Base-by-base conservation (phyloP, 352 stramenopile genomes). In the Bremia lactucae region DNA sequence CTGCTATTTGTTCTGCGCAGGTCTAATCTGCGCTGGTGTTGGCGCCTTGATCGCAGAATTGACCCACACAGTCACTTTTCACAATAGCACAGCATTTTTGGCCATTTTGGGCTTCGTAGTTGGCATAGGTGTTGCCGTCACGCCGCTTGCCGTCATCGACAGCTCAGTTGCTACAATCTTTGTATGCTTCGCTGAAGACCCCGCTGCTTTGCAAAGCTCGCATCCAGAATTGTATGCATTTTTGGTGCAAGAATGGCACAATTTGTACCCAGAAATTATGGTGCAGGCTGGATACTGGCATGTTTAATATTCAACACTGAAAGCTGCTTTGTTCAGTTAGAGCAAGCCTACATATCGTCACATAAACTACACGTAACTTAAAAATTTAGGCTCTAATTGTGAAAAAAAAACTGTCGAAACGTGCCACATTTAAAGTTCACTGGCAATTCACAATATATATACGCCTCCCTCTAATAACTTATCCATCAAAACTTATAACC, bases 101-200 rank as follows among this genome's bases (percentile, higher is more conserved):
- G 75, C 68, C 6, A 70, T 91, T 16, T 48, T 97, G 34, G 88
- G 90, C 23, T 67, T 96, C n/a, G 56, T 96, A 20, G 65, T 96
- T 20, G 89, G 89, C 34, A 62, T 92, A 21, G 73, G 89, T 5
- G 63, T 97, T 10, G 80, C 86, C 14, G 72, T 83, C 35, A 96
- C 95, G 7, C 72, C 94, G 23, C 68, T 97, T 23, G 80, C 81
- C 34, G 88, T 97, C 23, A 88, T 98, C 20, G 80, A 93, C 55
- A 95, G 82, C 49, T 96, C 90, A 2, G 87, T 98, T 13, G 91
- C 94, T 31, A 97, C 94, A 2, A 89, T 98, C 26, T 97, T 97
- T 54, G 94, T 98, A 9, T 97, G 91, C 68, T 98, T 97, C 58
- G 92, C 92, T 2, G 87, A 97, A 61, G 79, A 94, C 43, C 82